Evolutionary conservation across 78 protist species (phyloP), one percentile per base, ranked within the genome.

Genomic region (Isochrysis galbana): DNA sequence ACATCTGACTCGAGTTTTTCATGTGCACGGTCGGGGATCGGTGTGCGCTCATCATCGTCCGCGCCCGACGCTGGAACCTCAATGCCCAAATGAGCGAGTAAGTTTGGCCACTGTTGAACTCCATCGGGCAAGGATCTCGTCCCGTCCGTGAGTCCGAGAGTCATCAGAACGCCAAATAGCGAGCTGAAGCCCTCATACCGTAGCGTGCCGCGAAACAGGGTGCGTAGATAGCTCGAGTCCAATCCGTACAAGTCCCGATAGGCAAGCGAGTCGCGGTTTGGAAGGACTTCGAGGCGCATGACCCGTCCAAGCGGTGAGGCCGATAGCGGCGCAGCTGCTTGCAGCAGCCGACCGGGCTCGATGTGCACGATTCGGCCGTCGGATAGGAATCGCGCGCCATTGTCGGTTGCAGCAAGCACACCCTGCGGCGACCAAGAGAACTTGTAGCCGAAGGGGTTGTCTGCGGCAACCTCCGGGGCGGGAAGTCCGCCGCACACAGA

Each of bases 381-480:
- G 17, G 4, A 36, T 29, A 90, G 69, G 90, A 78, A 95, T 54
- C 55, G 10, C 46, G 96, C 92, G 51, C 89, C 89, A 4, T 83
- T 61, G 32, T 47, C 61, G 44, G 94, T 74, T 0, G 97, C 97
- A 7, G 90, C 22, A 44, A 97, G 61, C 11, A 97, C 96, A n/a
- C 96, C 97, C 23, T 92, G 86, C 45, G 98, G 98, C 46, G 67
- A 19, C 98, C 98, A 97, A 22, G 93, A 41, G 94, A 97, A 97
- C 87, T 97, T 97, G 95, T 97, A 97, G 34, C 93, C 94, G 51
- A 38, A 29, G 7, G 72, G 91, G 48, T 97, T 96, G 72, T 93
- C 94, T 82, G 93, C 83, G 0, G 97, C 93, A 26, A 94, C 90
- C 74, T 97, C 98, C 39, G 98, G 97, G 29, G 97, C 94, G 2